Evolutionary conservation across 2,329 filamentous ascomycete species (phyloP).

Genomic region (Hymenoscyphus albidus): DNA sequence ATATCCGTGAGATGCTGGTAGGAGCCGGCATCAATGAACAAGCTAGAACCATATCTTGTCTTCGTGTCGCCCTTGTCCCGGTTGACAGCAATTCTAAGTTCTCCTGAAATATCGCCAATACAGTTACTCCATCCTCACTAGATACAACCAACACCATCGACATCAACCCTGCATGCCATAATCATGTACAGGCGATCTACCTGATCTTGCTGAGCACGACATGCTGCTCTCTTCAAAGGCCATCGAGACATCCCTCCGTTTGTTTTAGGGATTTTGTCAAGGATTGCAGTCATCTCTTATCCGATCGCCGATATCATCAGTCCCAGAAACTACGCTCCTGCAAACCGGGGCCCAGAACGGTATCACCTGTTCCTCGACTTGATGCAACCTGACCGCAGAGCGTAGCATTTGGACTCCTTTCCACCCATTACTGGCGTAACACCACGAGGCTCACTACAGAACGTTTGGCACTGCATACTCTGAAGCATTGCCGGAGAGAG

Average conservation of each 20-base stretch:
- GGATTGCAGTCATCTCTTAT: constrained; percentile 30
- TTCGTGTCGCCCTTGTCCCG: background rate
- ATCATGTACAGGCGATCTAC: constrained; percentile 18
- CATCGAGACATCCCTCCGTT: constrained; percentile 17
- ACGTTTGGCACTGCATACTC: constrained; percentile 23
- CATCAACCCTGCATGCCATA: constrained; percentile 24
- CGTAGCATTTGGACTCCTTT: constrained; percentile 1
- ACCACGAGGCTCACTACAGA: constrained; percentile 14
- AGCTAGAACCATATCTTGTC: constrained; percentile 1
- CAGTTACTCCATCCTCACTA: background rate
- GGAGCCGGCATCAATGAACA: background rate
- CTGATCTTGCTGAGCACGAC: constrained; percentile 18
- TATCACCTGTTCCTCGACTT: constrained; percentile 17
- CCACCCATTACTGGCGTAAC: background rate
- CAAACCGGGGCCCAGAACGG: constrained; percentile 17
- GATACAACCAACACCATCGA: constrained; percentile 5
- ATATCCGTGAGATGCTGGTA: background rate
- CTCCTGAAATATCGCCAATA: background rate
- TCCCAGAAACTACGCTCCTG: constrained; percentile 16
- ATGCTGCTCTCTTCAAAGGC: constrained; percentile 4
- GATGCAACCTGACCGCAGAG: background rate
- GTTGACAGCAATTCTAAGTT: background rate
- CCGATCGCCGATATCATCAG: constrained; percentile 17
- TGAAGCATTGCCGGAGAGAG: constrained; percentile 23
- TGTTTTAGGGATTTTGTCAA: constrained; percentile 15